A percentile compares a stretch with the other conserved stretches of the same genome.
Conservation (phyloP, 73 alveolate species). For the Effrenium voratum region DNA sequence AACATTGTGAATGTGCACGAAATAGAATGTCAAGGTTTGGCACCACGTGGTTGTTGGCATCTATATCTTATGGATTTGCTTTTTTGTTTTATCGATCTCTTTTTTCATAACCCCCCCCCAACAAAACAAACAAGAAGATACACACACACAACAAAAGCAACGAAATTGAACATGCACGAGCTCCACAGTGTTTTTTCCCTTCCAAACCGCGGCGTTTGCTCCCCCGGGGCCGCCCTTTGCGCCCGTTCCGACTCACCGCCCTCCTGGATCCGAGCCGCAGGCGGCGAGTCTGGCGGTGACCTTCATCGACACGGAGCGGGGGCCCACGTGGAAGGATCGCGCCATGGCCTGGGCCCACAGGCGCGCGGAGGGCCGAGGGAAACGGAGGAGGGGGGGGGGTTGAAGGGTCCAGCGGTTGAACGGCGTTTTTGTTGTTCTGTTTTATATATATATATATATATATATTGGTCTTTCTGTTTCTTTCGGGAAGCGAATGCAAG, state of each 20-base stretch:
- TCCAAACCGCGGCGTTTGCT: no score
- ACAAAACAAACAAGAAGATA: neutral
- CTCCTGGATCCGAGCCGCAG: no score
- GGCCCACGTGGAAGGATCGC: constrained; percentile 90
- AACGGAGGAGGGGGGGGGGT: neutral
- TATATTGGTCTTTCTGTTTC: neutral
- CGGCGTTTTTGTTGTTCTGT: neutral
- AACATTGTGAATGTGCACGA: no score
- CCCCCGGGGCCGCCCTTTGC: neutral
- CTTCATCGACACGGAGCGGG: constrained; percentile 87
- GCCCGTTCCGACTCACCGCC: neutral
- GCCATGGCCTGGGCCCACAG: constrained; percentile 91
- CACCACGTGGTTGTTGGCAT: no score
- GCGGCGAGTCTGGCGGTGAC: constrained; percentile 67
- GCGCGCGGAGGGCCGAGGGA: neutral
- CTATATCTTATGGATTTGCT: no score
- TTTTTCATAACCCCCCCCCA: no score
- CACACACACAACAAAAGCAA: neutral
- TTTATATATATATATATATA: no score
- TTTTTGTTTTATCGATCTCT: no score
- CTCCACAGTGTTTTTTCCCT: no score
- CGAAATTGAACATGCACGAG: neutral
- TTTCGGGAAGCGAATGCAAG: no score
- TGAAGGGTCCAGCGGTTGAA: neutral
- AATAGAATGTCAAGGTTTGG: no score